phyloP scores from a whole-genome alignment of 225 moss, liverwort and hornwort genomes.

The Polytrichum formosum region DNA sequence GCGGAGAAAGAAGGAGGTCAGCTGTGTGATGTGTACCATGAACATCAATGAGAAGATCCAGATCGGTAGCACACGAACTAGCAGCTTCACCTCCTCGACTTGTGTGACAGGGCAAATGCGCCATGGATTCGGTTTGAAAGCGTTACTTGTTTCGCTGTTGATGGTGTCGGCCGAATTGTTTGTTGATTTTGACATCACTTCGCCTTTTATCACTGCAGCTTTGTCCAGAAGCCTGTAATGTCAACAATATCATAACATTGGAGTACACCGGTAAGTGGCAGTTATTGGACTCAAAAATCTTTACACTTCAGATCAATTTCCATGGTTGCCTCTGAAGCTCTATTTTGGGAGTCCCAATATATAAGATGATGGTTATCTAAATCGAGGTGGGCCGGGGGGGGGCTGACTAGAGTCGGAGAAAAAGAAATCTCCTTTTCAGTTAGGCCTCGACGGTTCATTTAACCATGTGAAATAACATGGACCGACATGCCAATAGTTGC shows the following conservation, averaged over 20 bases:
- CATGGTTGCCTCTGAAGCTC: not conserved
- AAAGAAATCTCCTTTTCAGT: too few relatives aligned
- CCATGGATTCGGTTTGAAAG: slow-evolving; percentile 17
- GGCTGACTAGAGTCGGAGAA: too few relatives aligned
- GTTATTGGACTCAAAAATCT: not conserved
- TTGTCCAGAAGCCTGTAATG: slow-evolving; percentile 34
- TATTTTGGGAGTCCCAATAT: not conserved
- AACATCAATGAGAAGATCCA: slow-evolving; percentile 42
- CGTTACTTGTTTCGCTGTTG: not conserved
- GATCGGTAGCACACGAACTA: slow-evolving; percentile 40
- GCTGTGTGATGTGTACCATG: slow-evolving; percentile 19
- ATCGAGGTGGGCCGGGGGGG: too few relatives aligned
- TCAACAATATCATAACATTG: not conserved
- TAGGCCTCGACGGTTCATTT: too few relatives aligned
- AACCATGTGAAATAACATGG: not conserved
- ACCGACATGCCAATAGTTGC: too few relatives aligned
- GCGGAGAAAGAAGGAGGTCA: slow-evolving; percentile 31
- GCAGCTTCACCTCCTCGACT: slow-evolving; percentile 61
- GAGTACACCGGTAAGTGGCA: not conserved
- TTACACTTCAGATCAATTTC: not conserved
- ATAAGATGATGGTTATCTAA: not conserved
- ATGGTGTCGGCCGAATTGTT: not conserved
- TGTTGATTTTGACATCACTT: not conserved
- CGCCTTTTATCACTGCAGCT: slow-evolving; percentile 17
- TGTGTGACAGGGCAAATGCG: slow-evolving; percentile 30